A percentile compares a stretch with the other conserved stretches of the same genome.
These are phyloP conservation scores for Trametes villosa DNA, from an alignment of 768 basidiomycete genomes.

Conservation along the genomic window DNA sequence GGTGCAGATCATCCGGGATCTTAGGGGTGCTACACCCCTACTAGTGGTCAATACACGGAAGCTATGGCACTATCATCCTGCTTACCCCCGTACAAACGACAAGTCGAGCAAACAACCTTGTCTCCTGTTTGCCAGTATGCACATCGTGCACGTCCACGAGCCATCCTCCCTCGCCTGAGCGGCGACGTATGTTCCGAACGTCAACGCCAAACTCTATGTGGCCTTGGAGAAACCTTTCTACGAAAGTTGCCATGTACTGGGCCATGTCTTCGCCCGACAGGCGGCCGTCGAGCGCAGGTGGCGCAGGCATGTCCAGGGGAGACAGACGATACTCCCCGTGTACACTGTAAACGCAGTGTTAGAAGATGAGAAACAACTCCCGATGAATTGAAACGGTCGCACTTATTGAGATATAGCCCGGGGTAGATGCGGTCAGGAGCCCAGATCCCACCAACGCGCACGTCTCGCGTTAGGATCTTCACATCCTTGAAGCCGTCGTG, in stretches of 20 bases:
- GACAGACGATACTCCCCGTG: constrained; percentile 69
- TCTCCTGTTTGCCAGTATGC: constrained; percentile 28
- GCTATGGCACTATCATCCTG: background rate
- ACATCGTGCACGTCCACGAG: constrained; percentile 45
- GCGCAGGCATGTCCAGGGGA: constrained; percentile 54
- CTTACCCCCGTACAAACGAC: constrained; percentile 63
- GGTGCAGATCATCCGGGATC: constrained; percentile 49
- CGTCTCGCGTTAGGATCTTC: constrained; percentile 58
- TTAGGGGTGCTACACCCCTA: constrained; percentile 61
- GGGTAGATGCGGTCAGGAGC: constrained; percentile 56
- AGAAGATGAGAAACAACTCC: background rate
- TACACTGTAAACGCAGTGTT: constrained; percentile 52
- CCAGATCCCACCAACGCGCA: constrained; percentile 63
- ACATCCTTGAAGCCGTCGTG: constrained; percentile 66
- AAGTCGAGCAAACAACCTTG: constrained; percentile 50
- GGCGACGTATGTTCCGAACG: constrained; percentile 46
- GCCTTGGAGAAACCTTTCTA: constrained; percentile 48
- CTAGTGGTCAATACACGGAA: background rate
- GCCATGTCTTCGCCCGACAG: constrained; percentile 58
- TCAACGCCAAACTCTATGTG: constrained; percentile 52
- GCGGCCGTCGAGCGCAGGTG: constrained; percentile 41
- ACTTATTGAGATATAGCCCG: constrained; percentile 67
- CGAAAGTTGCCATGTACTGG: constrained; percentile 59
- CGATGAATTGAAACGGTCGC: constrained; percentile 26
- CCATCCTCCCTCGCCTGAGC: constrained; percentile 43